These are phyloP conservation scores for Schwanniomyces yamadae DNA, from an alignment of 805 yeast genomes.

Conservation along the genomic window DNA sequence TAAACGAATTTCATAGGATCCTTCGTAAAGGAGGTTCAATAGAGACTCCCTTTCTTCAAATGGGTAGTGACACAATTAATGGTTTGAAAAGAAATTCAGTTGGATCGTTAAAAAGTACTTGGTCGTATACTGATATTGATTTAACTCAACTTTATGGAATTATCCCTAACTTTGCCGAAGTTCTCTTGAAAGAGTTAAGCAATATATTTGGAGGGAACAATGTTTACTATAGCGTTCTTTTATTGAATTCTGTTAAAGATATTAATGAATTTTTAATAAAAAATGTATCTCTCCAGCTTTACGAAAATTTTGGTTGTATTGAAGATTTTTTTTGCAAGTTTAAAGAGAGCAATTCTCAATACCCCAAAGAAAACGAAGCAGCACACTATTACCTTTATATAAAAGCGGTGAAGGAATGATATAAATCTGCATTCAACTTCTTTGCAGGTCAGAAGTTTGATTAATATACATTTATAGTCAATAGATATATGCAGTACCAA, in stretches of 20 bases:
- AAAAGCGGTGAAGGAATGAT: conserved; percentile 15
- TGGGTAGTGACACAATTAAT: conserved; percentile 12
- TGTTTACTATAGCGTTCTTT: conserved; percentile 29
- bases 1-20: conserved; percentile 35
- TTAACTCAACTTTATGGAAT: conserved; percentile 8
- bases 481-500: no score
- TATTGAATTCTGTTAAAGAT: conserved; percentile 30
- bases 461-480: no score
- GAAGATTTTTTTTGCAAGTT: conserved; percentile 25
- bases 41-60: conserved; percentile 28
- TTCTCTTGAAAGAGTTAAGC: conserved; percentile 20
- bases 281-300: conserved; percentile 27
- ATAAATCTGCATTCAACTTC: not conserved
- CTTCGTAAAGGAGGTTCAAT: conserved; percentile 35
- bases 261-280: conserved; percentile 29
- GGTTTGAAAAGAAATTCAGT: not conserved
- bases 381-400: conserved; percentile 24
- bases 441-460: not conserved
- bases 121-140: conserved; percentile 3
- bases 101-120: not conserved
- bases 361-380: conserved; percentile 8
- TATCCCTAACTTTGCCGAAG: conserved; percentile 25
- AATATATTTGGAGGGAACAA: conserved; percentile 31
- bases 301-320: conserved; percentile 33
- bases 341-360: conserved; percentile 11